Conservation (phyloP, 164 flowering plant genomes). For the Magnolia kwangsiensis region DNA sequence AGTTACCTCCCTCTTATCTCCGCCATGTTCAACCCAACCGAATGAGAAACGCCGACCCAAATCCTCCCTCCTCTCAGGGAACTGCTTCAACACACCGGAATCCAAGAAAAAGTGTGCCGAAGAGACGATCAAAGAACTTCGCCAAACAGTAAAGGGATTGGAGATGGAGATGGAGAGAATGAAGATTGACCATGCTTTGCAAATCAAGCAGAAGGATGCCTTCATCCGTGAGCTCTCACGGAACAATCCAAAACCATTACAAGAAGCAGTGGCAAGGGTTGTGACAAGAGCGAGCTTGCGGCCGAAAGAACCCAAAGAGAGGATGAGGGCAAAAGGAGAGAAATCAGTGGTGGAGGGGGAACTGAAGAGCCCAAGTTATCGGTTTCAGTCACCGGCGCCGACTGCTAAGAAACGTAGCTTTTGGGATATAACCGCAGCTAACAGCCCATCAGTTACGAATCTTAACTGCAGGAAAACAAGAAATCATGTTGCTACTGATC, state of each 20-base stretch:
- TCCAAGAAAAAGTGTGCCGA: conserved; percentile 49
- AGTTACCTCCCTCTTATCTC: conserved; percentile 48
- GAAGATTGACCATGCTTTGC: conserved; percentile 63
- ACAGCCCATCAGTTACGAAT: conserved; percentile 67
- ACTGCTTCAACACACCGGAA: conserved; percentile 64
- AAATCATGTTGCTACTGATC: conserved; percentile 57
- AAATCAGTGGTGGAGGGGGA: conserved; percentile 29
- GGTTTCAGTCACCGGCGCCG: conserved; percentile 71
- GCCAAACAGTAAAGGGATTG: conserved; percentile 41
- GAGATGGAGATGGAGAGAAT: conserved; percentile 66
- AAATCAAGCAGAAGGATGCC: conserved; percentile 71
- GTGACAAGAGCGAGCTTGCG: conserved; percentile 58
- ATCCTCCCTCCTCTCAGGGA: conserved; percentile 44
- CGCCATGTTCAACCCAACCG: conserved; percentile 45
- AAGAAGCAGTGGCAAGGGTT: conserved; percentile 28
- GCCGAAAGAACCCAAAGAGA: conserved; percentile 31
- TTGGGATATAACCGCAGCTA: conserved; percentile 86
- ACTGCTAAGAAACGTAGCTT: conserved; percentile 78
- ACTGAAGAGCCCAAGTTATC: conserved; percentile 63
- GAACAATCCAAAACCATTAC: conserved; percentile 34
- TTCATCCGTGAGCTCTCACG: conserved; percentile 50
- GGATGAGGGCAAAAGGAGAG: conserved; percentile 10
- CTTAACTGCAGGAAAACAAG: conserved; percentile 68
- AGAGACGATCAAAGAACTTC: conserved; percentile 46
- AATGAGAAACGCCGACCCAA: conserved; percentile 45